phyloP scores from a whole-genome alignment of 306 rosid species.

The Vigna reflexopilosa region DNA sequence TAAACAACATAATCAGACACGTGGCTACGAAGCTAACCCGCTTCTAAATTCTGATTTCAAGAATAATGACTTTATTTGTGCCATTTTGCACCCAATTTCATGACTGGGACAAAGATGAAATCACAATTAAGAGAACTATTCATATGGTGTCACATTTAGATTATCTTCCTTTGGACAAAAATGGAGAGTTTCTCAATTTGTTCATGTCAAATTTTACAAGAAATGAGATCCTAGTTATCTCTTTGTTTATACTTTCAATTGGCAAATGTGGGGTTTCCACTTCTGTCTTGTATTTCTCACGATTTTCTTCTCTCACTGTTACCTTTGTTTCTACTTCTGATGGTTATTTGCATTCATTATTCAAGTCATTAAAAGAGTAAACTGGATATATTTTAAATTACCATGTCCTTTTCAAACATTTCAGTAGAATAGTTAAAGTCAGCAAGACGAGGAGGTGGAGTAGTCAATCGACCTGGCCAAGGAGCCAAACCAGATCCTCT shows the following conservation, averaged over 20 bases:
- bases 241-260: constrained; percentile 13
- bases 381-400: constrained; percentile 48
- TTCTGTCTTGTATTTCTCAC: not conserved
- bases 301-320: constrained; percentile 24
- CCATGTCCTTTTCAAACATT: constrained; percentile 77
- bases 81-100: not conserved
- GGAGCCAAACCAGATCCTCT: constrained; percentile 87
- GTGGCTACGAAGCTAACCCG: constrained; percentile 6
- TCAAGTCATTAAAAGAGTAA: constrained; percentile 16
- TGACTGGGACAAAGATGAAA: not conserved
- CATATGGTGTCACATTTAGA: constrained; percentile 19
- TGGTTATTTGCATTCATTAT: constrained; percentile 19
- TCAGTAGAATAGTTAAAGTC: constrained; percentile 80
- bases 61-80: not conserved
- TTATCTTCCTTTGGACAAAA: constrained; percentile 13
- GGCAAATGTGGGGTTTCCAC: constrained; percentile 16
- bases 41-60: constrained; percentile 1
- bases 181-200: not conserved
- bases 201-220: constrained; percentile 21
- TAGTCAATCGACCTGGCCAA: constrained; percentile 86
- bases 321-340: constrained; percentile 1
- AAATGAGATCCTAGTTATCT: constrained; percentile 12
- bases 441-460: constrained; percentile 90
- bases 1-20: constrained; percentile 10
- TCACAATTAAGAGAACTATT: not conserved